Evolutionary conservation across 306 rosid genomes (phyloP).

Genomic region (Macrotyloma uniflorum): DNA sequence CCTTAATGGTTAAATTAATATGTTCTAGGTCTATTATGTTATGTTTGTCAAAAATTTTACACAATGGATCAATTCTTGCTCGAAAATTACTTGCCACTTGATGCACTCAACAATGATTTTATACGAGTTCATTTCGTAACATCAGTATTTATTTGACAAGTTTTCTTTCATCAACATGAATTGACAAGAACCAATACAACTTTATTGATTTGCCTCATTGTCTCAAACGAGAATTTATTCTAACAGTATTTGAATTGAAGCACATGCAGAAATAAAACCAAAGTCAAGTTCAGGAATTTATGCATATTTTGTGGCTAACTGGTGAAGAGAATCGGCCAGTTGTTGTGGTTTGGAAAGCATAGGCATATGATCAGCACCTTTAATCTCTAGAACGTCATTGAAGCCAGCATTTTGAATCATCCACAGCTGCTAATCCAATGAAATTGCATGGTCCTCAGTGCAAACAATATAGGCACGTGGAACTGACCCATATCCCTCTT

Average conservation of each 20-base stretch:
- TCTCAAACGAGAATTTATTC: background rate
- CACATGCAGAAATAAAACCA: background rate
- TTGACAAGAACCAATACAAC: no score
- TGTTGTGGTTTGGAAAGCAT: constrained; percentile 48
- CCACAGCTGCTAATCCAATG: constrained; percentile 49
- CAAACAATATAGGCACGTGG: constrained; percentile 44
- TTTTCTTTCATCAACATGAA: no score
- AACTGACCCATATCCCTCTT: constrained; percentile 55
- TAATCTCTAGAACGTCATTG: constrained; percentile 51
- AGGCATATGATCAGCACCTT: constrained; percentile 56
- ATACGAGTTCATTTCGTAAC: no score
- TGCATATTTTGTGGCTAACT: constrained; percentile 31
- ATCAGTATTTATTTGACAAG: no score
- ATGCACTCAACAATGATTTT: no score
- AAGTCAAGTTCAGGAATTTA: background rate
- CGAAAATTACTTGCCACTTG: no score
- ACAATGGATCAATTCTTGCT: no score
- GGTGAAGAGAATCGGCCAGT: constrained; percentile 44
- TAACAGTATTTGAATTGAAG: background rate
- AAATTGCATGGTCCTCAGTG: constrained; percentile 38
- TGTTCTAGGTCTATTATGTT: no score
- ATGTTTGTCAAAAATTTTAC: no score
- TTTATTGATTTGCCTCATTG: no score
- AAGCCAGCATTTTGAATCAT: constrained; percentile 55
- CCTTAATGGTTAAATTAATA: no score